Conservation (phyloP, 2,329 filamentous ascomycete genomes). For the Stagonosporopsis tanaceti region DNA sequence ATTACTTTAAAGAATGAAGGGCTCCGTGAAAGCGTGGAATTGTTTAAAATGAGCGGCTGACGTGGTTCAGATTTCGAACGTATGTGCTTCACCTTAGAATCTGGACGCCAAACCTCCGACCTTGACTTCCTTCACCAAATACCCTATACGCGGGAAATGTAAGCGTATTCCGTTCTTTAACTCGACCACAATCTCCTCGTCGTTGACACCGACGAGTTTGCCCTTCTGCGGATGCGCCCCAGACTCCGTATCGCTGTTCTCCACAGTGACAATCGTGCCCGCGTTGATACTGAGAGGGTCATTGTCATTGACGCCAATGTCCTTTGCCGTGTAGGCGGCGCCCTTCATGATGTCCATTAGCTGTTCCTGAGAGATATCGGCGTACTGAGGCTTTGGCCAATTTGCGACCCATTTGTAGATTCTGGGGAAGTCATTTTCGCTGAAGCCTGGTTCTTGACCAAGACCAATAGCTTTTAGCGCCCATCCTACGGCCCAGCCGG, state of each 20-base stretch:
- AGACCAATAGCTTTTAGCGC: slow-evolving; percentile 1
- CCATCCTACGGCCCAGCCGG: slow-evolving; percentile 16
- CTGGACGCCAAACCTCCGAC: neutral
- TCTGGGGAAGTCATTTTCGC: neutral
- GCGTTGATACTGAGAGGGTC: slow-evolving; percentile 5
- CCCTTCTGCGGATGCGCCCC: slow-evolving; percentile 17
- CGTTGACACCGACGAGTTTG: slow-evolving; percentile 10
- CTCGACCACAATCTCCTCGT: slow-evolving; percentile 4
- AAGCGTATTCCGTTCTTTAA: slow-evolving; percentile 10
- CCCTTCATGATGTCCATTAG: neutral
- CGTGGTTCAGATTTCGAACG: no score
- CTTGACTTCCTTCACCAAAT: slow-evolving; percentile 11
- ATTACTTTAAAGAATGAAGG: no score
- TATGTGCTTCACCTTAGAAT: neutral
- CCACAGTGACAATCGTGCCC: slow-evolving; percentile 2
- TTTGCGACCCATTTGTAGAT: slow-evolving; percentile 8
- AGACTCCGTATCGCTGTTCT: slow-evolving; percentile 10
- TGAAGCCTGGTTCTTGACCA: slow-evolving; percentile 6
- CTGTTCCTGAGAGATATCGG: slow-evolving; percentile 1
- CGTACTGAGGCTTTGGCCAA: slow-evolving; percentile 6
- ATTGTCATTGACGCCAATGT: slow-evolving; percentile 8
- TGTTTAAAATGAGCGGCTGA: no score
- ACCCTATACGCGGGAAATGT: slow-evolving; percentile 15
- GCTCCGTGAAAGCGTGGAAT: no score
- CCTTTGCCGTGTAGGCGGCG: neutral